Base-by-base conservation (phyloP, 768 basidiomycete genomes). In the Rhizopogon sp. region DNA sequence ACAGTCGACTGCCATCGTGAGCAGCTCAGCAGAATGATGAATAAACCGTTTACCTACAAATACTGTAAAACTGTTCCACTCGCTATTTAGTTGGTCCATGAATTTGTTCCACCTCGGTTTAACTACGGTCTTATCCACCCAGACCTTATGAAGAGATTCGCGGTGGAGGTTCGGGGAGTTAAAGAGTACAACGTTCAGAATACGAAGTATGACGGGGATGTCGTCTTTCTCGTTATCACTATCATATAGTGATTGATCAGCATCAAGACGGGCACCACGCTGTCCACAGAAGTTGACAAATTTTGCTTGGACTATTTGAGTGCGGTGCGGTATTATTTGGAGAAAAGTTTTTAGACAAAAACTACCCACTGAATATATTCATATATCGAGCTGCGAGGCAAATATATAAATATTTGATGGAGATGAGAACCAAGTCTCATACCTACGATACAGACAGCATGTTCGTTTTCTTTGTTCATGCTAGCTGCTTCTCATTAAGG, bases 51-150 rank as follows among this genome's bases (percentile, higher is more conserved):
- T 39, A 61, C 78, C 39, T 46, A 82, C 82, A 53, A 75, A 77
- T 29, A 79, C 72, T 28, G 74, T 75, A 42, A 79, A 74, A 35
- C 75, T 73, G 52, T 73, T 66, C 79, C 77, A 79, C 59, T 83
- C 77, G 8, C 67, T 65, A 25, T 68, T 73, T 22, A 80, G 65
- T 20, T 72, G 72, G 9, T 49, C 44, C 28, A 81, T 72, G 47
- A 76, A 75, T 5, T 69, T 62, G 4, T 63, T 60, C 78, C 79
- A 82, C 4, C 66, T 60, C 6, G 62, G 61, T 11, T 67, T 57
- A 39, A 72, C 69, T 53, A 79, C 69, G 4, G 74, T 68, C 1
- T 64, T 61, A 62, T 82, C 81, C 1, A 77, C 71, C 72, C 71
- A 81, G 39, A 78, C 72, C 11, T 65, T 71, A 39, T 76, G 69